Evolutionary conservation across 495 filamentous ascomycete genomes (phyloP).

Genomic region (Neurospora sp.): DNA sequence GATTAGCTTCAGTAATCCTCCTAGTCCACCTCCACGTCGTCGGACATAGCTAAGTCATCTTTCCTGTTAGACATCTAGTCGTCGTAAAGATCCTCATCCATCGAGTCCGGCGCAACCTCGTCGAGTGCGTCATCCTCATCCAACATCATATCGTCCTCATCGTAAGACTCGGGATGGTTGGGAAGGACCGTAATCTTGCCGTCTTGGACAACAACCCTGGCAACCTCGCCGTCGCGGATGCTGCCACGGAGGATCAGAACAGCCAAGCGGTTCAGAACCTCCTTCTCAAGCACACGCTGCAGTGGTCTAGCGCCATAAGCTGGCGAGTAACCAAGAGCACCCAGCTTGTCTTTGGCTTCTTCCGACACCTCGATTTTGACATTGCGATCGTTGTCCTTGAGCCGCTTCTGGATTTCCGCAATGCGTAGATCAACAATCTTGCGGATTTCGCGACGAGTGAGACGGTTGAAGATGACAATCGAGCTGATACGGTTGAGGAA

Average conservation of each 20-base stretch:
- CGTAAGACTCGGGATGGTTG: constrained; percentile 62
- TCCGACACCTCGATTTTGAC: constrained; percentile 66
- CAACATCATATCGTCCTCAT: constrained; percentile 56
- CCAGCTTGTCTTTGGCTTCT: constrained; percentile 84
- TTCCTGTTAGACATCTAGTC: constrained; percentile 13
- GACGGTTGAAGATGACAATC: constrained; percentile 96
- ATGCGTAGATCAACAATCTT: constrained; percentile 92
- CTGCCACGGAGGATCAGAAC: constrained; percentile 78
- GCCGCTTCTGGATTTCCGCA: constrained; percentile 79
- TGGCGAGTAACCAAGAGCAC: constrained; percentile 79
- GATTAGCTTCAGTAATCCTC: not conserved
- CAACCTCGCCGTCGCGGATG: constrained; percentile 75
- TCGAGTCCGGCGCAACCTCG: constrained; percentile 56
- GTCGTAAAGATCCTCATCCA: constrained; percentile 68
- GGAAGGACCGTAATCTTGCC: constrained; percentile 69
- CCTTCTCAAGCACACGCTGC: constrained; percentile 83
- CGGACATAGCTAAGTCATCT: not conserved
- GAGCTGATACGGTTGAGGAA: constrained; percentile 96
- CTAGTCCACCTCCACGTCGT: constrained; percentile 1
- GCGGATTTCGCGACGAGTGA: constrained; percentile 78
- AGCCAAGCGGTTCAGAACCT: constrained; percentile 86
- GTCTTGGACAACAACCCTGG: constrained; percentile 60
- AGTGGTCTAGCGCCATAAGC: constrained; percentile 89
- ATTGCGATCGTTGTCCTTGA: constrained; percentile 69
- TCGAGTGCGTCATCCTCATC: constrained; percentile 60